A percentile compares a stretch with the other conserved stretches of the same genome.
phyloP scores from a whole-genome alignment of 2,329 filamentous ascomycete genomes.

The Ophiocordyceps polyrhachis-furcata region DNA sequence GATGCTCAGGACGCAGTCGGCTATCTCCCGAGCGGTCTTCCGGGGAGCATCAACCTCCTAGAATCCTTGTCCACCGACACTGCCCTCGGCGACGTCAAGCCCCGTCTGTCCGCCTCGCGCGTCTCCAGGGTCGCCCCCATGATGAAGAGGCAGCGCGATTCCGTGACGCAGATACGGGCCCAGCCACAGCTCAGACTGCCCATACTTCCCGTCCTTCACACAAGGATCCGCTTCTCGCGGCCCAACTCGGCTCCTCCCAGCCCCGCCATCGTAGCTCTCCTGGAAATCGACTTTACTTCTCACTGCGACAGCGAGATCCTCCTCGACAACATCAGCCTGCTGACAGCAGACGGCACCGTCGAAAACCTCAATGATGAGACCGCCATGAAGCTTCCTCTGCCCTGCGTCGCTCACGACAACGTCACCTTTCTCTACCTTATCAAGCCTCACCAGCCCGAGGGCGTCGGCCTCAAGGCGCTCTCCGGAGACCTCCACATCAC shows the following conservation, averaged over 20 bases:
- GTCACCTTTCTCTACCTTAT: conserved; percentile 57
- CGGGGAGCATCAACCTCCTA: conserved; percentile 58
- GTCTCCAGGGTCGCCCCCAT: conserved; percentile 58
- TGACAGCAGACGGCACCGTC: conserved; percentile 37
- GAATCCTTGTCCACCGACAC: conserved; percentile 53
- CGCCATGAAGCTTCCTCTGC: conserved; percentile 32
- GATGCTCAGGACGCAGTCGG: conserved; percentile 18
- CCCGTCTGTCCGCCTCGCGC: conserved; percentile 52
- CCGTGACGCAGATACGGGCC: conserved; percentile 43
- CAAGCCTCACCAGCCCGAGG: conserved; percentile 28
- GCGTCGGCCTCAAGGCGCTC: conserved; percentile 21
- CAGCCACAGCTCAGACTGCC: conserved; percentile 43
- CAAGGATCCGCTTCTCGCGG: conserved; percentile 52
- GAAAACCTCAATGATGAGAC: conserved; percentile 35
- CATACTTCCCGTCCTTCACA: conserved; percentile 51
- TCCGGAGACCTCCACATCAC: conserved; percentile 37
- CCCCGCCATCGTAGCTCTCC: conserved; percentile 44
- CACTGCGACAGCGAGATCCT: conserved; percentile 48
- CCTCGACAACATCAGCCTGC: conserved; percentile 39
- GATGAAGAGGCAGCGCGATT: conserved; percentile 36
- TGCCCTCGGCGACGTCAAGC: conserved; percentile 38
- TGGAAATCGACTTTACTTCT: conserved; percentile 57
- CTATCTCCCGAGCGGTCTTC: conserved; percentile 50
- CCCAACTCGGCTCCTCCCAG: conserved; percentile 39
- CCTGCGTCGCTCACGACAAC: conserved; percentile 54